Conservation (phyloP, 148 eudicot species). For the Vaccinium corymbosum region DNA sequence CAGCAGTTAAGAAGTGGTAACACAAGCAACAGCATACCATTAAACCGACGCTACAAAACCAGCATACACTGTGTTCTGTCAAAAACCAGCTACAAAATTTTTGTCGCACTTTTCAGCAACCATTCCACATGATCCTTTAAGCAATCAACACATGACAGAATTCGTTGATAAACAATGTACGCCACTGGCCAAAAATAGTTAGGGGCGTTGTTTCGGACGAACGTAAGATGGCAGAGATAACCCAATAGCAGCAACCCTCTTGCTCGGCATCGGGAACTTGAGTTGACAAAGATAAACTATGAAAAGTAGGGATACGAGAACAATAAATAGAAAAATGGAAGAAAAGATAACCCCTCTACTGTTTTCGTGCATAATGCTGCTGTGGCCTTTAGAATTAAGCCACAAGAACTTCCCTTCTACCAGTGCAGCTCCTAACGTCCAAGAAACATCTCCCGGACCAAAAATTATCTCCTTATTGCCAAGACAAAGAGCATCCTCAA, state of each 20-base stretch:
- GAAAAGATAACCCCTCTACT: conserved; percentile 19
- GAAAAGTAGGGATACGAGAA: conserved; percentile 32
- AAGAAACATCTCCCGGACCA: conserved; percentile 77
- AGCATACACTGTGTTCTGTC: neutral
- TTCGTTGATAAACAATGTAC: neutral
- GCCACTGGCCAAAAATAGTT: neutral
- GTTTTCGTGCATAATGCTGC: conserved; percentile 8
- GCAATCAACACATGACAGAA: neutral
- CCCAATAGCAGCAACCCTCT: conserved; percentile 27
- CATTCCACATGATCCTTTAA: neutral
- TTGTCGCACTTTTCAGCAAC: neutral
- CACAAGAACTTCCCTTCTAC: conserved; percentile 44
- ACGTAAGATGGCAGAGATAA: conserved; percentile 35
- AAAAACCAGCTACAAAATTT: neutral
- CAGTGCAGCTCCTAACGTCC: conserved; percentile 80
- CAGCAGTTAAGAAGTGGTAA: neutral
- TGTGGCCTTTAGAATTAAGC: conserved; percentile 21
- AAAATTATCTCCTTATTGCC: conserved; percentile 46
- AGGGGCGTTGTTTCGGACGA: conserved; percentile 25
- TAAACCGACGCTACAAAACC: neutral
- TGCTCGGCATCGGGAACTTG: conserved; percentile 49
- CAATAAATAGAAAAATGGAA: conserved; percentile 28
- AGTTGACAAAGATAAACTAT: conserved; percentile 39
- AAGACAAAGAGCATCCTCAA: conserved; percentile 59
- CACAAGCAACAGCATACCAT: neutral